Evolutionary conservation across 495 filamentous ascomycete genomes (phyloP).

Genomic region (Talaromyces trachyspermus): DNA sequence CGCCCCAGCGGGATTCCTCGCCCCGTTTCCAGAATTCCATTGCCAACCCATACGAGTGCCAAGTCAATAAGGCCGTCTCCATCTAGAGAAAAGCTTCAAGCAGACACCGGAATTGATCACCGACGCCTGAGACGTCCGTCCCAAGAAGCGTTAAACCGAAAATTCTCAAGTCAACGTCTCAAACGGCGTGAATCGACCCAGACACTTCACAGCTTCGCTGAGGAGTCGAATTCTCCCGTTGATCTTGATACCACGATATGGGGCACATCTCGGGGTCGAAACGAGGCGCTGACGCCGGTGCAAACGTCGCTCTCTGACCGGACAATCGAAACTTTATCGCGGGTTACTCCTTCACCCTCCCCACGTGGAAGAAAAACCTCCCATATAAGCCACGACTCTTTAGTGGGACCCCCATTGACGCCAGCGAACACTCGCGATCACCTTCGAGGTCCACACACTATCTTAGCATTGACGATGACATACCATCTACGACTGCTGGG

Average conservation of each 20-base stretch:
- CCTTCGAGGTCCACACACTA: constrained; percentile 37
- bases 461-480: constrained; percentile 2
- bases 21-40: constrained; percentile 32
- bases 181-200: constrained; percentile 6
- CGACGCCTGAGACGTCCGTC: constrained; percentile 33
- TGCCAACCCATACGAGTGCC: constrained; percentile 29
- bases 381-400: constrained; percentile 50
- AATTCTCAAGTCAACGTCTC: constrained; percentile 16
- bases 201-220: constrained; percentile 10
- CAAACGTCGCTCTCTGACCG: constrained; percentile 59
- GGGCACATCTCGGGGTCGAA: neutral
- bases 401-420: constrained; percentile 47
- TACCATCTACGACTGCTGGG: neutral
- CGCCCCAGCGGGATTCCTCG: constrained; percentile 29
- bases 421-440: constrained; percentile 44
- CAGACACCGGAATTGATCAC: constrained; percentile 33
- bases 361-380: constrained; percentile 48
- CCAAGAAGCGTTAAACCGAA: constrained; percentile 27
- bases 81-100: constrained; percentile 35
- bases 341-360: constrained; percentile 57
- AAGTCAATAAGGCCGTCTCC: constrained; percentile 37
- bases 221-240: constrained; percentile 25
- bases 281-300: neutral
- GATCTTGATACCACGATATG: constrained; percentile 3
- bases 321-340: constrained; percentile 59